Base-by-base conservation (phyloP, 495 filamentous ascomycete genomes). In the Staphylotrichum longicolle region DNA sequence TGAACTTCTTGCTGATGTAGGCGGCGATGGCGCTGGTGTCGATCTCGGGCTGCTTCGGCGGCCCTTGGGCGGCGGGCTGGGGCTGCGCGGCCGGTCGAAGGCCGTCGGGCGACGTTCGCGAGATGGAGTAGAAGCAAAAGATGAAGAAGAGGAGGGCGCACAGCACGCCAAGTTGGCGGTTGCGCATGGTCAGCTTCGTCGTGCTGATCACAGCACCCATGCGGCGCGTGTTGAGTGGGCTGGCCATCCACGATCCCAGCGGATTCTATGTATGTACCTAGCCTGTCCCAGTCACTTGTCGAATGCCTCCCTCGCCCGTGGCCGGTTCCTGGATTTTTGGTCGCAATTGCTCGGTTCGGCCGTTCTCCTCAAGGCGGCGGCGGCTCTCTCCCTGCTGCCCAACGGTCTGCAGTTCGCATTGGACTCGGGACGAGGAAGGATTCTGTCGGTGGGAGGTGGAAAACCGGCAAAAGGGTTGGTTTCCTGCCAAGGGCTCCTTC, bases 91-190 rank as follows among this genome's bases (percentile, higher is more conserved):
- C 40, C 51, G 48, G n/a, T 41, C 35, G 35, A 32, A 8, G 27
- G 7, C 11, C 4, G 47, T 20, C 27, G 14, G 48, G 30, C 11
- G 54, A 27, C 14, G 73, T 51, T 9, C 59, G 56, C 14, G 74
- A 60, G 12, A 79, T 33, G 0, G 63, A 68, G 41, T 72, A 69
- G 37, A 71, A 57, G 63, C 71, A 78, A 44, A 75, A 70, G 49
- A 71, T 45, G 49, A 80, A 10, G 63, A 81, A 71, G 62, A 75
- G 61, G 58, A 76, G 40, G 49, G 54, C 68, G 67, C 66, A 74
- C 52, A 70, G 64, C 20, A 73, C 61, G 54, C 75, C 56, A 15
- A 69, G 56, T 54, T 78, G 78, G 51, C 77, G 74, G 53, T 73
- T 70, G 66, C 78, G 74, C 78, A 80, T 79, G 53, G 52, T 65